Percentiles rank a stretch among this genome's conserved stretches.
phyloP scores from a whole-genome alignment of 805 yeast species.

The Metschnikowia lunata region DNA sequence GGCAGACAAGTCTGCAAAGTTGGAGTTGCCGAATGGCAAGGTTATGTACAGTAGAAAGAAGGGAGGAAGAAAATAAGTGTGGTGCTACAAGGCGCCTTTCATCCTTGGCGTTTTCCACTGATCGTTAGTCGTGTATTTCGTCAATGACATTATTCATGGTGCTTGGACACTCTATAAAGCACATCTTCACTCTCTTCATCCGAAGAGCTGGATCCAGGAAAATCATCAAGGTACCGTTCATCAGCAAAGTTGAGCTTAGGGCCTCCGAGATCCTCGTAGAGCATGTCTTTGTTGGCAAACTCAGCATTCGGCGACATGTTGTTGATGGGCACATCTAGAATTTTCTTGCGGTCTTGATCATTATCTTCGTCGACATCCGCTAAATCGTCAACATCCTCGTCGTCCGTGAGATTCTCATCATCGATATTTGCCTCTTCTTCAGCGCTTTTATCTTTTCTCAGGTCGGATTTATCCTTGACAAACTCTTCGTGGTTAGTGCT shows the following conservation, averaged over 20 bases:
- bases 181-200: conserved; percentile 34
- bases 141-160: conserved; percentile 19
- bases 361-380: not conserved
- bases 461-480: conserved; percentile 19
- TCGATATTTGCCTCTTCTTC: conserved; percentile 9
- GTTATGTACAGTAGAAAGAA: conserved; percentile 34
- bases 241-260: conserved; percentile 16
- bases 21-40: conserved; percentile 59
- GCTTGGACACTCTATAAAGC: conserved; percentile 41
- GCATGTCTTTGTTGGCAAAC: conserved; percentile 16
- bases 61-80: conserved; percentile 3
- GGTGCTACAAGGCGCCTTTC: not conserved
- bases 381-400: not conserved
- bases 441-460: conserved; percentile 17
- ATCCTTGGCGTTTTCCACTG: not conserved
- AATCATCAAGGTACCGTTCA: conserved; percentile 33
- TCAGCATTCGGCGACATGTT: conserved; percentile 31
- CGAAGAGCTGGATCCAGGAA: conserved; percentile 44
- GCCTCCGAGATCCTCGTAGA: conserved; percentile 25
- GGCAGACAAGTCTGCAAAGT: conserved; percentile 41
- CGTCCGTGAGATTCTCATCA: not conserved
- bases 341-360: conserved; percentile 2
- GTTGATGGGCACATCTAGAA: conserved; percentile 22
- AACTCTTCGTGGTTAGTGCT: conserved; percentile 31
- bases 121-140: conserved; percentile 5